These are phyloP conservation scores for Avena atlantica DNA, from an alignment of 176 grass and related monocot species.

Conservation along the genomic window DNA sequence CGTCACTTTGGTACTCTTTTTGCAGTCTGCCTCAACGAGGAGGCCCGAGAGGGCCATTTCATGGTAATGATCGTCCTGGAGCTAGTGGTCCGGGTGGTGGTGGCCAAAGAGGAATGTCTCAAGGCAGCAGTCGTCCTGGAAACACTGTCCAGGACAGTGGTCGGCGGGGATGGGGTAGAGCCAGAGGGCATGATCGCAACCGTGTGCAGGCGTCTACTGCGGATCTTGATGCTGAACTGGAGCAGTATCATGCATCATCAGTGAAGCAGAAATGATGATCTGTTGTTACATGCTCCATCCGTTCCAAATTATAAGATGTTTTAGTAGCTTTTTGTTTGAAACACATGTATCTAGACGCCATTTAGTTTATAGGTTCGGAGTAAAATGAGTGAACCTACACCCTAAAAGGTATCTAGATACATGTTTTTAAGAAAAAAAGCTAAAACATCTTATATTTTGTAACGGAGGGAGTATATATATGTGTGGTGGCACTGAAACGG, in stretches of 20 bases:
- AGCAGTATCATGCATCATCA: slow-evolving; percentile 70
- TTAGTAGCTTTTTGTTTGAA: no score
- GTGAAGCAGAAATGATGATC: slow-evolving; percentile 65
- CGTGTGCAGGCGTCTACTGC: slow-evolving; percentile 52
- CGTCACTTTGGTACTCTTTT: slow-evolving; percentile 28
- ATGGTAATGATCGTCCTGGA: slow-evolving; percentile 47
- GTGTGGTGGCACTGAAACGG: background rate
- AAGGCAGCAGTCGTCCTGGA: slow-evolving; percentile 49
- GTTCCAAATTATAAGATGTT: no score
- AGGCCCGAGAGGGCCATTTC: slow-evolving; percentile 35
- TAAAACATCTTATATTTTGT: no score
- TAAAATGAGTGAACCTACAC: no score
- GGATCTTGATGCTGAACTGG: slow-evolving; percentile 86
- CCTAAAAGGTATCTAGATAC: no score
- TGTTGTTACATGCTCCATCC: background rate
- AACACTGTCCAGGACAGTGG: slow-evolving; percentile 39
- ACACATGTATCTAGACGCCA: no score
- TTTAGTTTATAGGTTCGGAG: no score
- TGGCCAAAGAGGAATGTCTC: slow-evolving; percentile 49
- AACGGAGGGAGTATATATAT: background rate
- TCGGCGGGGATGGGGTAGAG: slow-evolving; percentile 46
- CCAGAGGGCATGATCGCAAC: slow-evolving; percentile 48
- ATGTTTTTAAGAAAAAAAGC: no score
- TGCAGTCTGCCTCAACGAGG: slow-evolving; percentile 55
- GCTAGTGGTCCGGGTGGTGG: slow-evolving; percentile 36